These are phyloP conservation scores for Arabis alpina DNA, from an alignment of 345 rosid genomes.

Conservation along the genomic window DNA sequence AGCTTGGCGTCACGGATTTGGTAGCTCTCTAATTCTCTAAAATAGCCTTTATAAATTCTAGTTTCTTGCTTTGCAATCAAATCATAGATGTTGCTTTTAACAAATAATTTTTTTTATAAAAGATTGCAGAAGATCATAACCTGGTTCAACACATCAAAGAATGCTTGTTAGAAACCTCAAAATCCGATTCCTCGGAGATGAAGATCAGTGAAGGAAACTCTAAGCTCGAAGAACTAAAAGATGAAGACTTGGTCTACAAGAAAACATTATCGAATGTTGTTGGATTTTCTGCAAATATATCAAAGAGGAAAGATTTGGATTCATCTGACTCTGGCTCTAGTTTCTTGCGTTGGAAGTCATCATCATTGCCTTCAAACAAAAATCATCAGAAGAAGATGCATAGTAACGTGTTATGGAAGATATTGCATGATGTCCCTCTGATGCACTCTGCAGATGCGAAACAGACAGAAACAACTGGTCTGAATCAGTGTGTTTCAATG, in stretches of 20 bases:
- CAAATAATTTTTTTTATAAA: neutral
- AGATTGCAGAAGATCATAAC: constrained; percentile 71
- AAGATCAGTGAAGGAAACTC: constrained; percentile 17
- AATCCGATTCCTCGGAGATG: constrained; percentile 52
- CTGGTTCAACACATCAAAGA: constrained; percentile 72
- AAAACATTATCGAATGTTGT: constrained; percentile 52
- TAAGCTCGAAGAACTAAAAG: neutral
- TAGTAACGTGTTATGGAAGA: constrained; percentile 53
- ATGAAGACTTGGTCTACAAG: constrained; percentile 51
- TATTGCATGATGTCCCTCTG: constrained; percentile 60
- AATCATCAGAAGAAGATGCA: constrained; percentile 40
- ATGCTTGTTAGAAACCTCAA: constrained; percentile 62
- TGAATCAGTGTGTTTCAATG: constrained; percentile 17
- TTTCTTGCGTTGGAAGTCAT: constrained; percentile 60
- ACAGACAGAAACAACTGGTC: neutral
- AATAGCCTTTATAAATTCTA: neutral
- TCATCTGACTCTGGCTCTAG: constrained; percentile 49
- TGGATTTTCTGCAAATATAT: constrained; percentile 37
- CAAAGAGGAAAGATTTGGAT: neutral
- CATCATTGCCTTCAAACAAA: constrained; percentile 12
- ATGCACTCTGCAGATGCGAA: constrained; percentile 42
- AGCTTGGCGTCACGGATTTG: constrained; percentile 73
- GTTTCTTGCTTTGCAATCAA: neutral
- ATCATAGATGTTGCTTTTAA: constrained; percentile 11
- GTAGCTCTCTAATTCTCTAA: constrained; percentile 41